Evolutionary conservation across 2,329 filamentous ascomycete species (phyloP).

Genomic region (Dactylellina haptotyla): DNA sequence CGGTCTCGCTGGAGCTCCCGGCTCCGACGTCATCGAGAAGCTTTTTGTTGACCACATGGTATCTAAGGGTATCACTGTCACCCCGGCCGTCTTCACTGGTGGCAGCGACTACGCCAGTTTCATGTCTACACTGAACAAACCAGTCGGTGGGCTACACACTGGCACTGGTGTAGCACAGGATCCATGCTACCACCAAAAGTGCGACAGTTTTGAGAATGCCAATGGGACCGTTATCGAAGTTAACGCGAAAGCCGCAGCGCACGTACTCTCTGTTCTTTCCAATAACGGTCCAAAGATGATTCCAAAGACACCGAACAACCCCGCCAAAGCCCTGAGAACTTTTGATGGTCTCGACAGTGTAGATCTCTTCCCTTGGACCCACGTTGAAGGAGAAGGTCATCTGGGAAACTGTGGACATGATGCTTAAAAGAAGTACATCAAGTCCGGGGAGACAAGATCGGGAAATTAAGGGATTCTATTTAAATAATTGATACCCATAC

Average conservation of each 20-base stretch:
- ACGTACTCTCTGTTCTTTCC: conserved; percentile 59
- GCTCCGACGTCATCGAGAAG: conserved; percentile 60
- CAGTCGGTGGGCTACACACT: conserved; percentile 61
- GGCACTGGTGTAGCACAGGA: conserved; percentile 59
- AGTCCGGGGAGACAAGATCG: too few species aligned
- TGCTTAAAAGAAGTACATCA: neutral
- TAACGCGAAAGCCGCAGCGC: conserved; percentile 61
- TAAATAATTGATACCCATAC: too few species aligned
- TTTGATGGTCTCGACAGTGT: conserved; percentile 20
- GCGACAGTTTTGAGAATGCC: conserved; percentile 60
- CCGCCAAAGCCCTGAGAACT: neutral
- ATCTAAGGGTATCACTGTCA: conserved; percentile 56
- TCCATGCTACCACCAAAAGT: conserved; percentile 61
- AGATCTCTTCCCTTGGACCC: conserved; percentile 32
- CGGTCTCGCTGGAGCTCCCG: conserved; percentile 56
- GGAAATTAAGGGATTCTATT: neutral
- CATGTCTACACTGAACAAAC: conserved; percentile 60
- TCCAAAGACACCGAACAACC: conserved; percentile 56
- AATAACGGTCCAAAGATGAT: conserved; percentile 59
- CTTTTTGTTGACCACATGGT: conserved; percentile 59
- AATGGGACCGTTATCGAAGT: conserved; percentile 59
- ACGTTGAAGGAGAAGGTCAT: conserved; percentile 40
- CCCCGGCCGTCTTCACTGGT: conserved; percentile 59
- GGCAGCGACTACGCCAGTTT: conserved; percentile 60
- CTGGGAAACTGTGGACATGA: conserved; percentile 52